These are phyloP conservation scores for Neurospora sp. DNA, from an alignment of 495 filamentous ascomycete species.

Conservation along the genomic window DNA sequence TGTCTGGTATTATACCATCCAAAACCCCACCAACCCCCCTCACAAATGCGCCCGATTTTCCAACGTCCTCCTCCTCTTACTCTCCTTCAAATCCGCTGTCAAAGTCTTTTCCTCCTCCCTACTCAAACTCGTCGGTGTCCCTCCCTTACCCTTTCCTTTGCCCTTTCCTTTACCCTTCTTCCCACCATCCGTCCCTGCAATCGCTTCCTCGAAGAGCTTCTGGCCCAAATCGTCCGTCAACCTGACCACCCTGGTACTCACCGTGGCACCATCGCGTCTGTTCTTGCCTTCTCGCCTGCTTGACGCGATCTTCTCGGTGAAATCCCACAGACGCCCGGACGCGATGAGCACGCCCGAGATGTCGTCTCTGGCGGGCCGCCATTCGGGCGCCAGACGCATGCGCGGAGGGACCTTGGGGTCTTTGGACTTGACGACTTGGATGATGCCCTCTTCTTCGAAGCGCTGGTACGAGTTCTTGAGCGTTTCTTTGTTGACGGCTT, in stretches of 20 bases:
- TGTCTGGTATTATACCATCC: background rate
- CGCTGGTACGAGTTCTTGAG: conserved; percentile 84
- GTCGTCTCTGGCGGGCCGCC: conserved; percentile 60
- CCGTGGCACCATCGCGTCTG: conserved; percentile 79
- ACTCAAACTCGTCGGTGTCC: conserved; percentile 26
- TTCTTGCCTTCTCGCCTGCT: conserved; percentile 90
- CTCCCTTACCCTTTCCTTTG: conserved; percentile 19
- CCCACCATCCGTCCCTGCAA: background rate
- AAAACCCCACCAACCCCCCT: background rate
- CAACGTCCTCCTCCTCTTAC: conserved; percentile 30
- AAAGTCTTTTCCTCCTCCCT: conserved; percentile 31
- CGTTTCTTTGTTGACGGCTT: conserved; percentile 95
- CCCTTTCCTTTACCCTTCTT: conserved; percentile 7
- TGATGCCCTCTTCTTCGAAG: conserved; percentile 85
- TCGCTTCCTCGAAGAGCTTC: conserved; percentile 37
- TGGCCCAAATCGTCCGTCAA: conserved; percentile 54
- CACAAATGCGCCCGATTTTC: conserved; percentile 40
- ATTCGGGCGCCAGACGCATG: conserved; percentile 62
- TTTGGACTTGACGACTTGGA: conserved; percentile 57
- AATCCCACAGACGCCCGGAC: conserved; percentile 74
- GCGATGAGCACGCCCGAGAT: conserved; percentile 51
- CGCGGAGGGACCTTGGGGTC: conserved; percentile 45
- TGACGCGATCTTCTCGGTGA: conserved; percentile 75
- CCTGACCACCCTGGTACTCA: conserved; percentile 68
- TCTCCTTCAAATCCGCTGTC: conserved; percentile 23